Evolutionary conservation across 1,284 basidiomycete species (phyloP).

Genomic region (Ceratobasidium sp.): DNA sequence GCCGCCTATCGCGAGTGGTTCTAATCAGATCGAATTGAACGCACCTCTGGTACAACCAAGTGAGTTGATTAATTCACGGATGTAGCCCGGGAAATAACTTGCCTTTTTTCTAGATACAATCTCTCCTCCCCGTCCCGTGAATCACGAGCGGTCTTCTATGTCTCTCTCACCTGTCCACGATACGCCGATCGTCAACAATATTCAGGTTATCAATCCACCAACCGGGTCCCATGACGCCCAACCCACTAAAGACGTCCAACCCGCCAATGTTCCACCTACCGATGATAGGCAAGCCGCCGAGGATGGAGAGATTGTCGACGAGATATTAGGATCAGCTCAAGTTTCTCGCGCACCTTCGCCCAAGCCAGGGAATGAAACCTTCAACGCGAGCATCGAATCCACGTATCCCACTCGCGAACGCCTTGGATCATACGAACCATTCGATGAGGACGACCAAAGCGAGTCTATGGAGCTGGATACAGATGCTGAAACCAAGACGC

Average conservation of each 20-base stretch:
- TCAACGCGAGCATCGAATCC: conserved; percentile 6
- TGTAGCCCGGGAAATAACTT: not conserved
- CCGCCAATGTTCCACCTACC: not conserved
- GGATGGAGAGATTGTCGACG: not conserved
- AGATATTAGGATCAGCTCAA: not conserved
- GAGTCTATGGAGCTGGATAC: conserved; percentile 36
- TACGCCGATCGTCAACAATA: no score
- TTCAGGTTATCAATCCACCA: no score
- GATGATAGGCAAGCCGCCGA: not conserved
- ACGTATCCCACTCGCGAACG: not conserved
- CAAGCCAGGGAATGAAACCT: not conserved
- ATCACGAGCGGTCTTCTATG: no score
- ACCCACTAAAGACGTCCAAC: not conserved
- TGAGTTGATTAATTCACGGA: not conserved
- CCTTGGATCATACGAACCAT: not conserved
- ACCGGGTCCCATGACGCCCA: no score
- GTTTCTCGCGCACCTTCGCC: conserved; percentile 1
- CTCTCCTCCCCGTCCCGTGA: no score
- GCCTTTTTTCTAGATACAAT: no score
- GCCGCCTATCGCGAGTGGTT: not conserved
- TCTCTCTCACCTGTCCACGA: no score
- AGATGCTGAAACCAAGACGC: not conserved
- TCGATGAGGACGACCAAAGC: conserved; percentile 11
- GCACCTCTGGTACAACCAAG: not conserved
- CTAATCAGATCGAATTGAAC: not conserved